Evolutionary conservation across 2,329 filamentous ascomycete species (phyloP).

Genomic region (Sphaerulina musiva): DNA sequence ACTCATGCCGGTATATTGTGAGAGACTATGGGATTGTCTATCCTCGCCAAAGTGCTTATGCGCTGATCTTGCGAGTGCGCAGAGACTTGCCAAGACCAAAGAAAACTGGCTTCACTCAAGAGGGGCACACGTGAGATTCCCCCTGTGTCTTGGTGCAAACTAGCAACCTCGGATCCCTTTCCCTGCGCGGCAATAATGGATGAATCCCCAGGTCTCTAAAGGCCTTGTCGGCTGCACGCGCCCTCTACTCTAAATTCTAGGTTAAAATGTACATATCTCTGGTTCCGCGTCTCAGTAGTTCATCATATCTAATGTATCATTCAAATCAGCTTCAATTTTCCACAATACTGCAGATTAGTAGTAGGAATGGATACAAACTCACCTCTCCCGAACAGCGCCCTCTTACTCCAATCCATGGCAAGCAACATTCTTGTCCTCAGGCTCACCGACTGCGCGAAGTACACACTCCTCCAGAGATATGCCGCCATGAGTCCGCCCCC

Average conservation of each 20-base stretch:
- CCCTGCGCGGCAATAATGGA: too few species aligned
- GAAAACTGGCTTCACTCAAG: too few species aligned
- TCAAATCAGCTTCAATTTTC: background rate
- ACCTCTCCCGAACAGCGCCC: conserved; percentile 93
- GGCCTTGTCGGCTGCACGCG: background rate
- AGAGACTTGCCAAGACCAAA: too few species aligned
- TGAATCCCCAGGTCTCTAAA: too few species aligned
- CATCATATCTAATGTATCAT: background rate
- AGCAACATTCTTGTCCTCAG: conserved; percentile 79
- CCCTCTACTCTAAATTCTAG: background rate
- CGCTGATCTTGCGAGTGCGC: too few species aligned
- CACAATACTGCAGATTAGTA: too few species aligned
- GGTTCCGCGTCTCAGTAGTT: background rate
- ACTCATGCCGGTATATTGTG: too few species aligned
- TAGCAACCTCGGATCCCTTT: too few species aligned
- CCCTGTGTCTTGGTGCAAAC: too few species aligned
- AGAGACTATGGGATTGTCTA: too few species aligned
- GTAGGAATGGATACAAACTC: conserved; percentile 35
- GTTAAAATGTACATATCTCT: background rate
- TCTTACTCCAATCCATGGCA: conserved; percentile 98
- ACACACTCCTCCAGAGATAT: conserved; percentile 92
- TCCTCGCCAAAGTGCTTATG: too few species aligned
- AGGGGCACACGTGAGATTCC: too few species aligned
- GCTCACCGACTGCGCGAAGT: conserved; percentile 96
- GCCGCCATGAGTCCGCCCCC: conserved; percentile 84